Evolutionary conservation across 306 rosid genomes (phyloP).

Genomic region (Nissolia schottii): DNA sequence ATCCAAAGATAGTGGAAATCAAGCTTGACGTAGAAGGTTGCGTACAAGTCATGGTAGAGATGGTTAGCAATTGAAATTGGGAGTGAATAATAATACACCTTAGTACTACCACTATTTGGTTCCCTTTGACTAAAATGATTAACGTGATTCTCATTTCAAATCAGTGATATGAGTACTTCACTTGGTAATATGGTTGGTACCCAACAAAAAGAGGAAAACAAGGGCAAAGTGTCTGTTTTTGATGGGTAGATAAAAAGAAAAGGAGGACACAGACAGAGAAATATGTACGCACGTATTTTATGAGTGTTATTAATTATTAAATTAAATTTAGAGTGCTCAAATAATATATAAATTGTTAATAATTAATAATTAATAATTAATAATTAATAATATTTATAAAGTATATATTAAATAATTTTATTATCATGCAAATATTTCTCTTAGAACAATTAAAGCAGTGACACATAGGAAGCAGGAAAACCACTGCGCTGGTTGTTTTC

Average conservation of each 20-base stretch:
- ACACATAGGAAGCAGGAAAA: constrained; percentile 16
- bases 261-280: background rate
- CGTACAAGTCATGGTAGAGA: background rate
- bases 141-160: constrained; percentile 10
- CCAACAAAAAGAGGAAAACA: background rate
- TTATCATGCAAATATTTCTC: too few relatives aligned
- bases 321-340: too few relatives aligned
- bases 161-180: background rate
- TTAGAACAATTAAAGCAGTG: background rate
- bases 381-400: too few relatives aligned
- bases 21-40: constrained; percentile 24
- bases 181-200: background rate
- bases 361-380: too few relatives aligned
- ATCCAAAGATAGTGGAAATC: constrained; percentile 11
- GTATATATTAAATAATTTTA: too few relatives aligned
- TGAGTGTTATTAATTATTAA: too few relatives aligned
- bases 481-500: constrained; percentile 20
- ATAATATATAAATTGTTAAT: too few relatives aligned
- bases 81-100: background rate
- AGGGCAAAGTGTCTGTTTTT: background rate
- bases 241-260: background rate
- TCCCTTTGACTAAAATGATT: constrained; percentile 14
- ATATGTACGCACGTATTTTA: too few relatives aligned
- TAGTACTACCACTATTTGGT: constrained; percentile 11
- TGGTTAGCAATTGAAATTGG: background rate